phyloP scores from a whole-genome alignment of 345 rosid genomes.

The Euclidium syriacum region DNA sequence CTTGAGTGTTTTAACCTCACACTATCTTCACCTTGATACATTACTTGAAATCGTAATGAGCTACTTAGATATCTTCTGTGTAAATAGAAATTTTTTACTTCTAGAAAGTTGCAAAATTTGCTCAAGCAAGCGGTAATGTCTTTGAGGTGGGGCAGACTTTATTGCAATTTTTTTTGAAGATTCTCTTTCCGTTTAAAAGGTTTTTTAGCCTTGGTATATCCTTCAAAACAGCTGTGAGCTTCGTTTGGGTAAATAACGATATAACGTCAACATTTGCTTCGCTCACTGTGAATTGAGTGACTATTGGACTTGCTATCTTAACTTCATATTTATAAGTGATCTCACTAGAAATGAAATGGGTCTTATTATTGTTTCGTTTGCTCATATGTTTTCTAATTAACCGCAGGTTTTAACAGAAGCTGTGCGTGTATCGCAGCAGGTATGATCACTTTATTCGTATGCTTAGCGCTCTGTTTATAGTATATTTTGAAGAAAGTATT shows the following conservation, averaged over 20 bases:
- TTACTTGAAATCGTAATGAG: not conserved
- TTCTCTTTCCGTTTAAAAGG: not conserved
- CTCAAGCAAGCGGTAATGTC: not conserved
- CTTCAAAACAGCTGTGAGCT: not conserved
- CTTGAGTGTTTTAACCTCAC: not conserved
- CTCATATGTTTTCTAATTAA: conserved; percentile 24
- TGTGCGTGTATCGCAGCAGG: conserved; percentile 85
- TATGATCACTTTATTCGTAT: conserved; percentile 18
- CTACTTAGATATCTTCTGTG: not conserved
- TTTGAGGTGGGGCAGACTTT: not conserved
- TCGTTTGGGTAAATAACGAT: not conserved
- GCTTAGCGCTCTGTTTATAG: not conserved
- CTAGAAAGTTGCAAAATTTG: not conserved
- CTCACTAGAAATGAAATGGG: not conserved
- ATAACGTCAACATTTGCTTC: not conserved
- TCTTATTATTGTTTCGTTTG: not conserved
- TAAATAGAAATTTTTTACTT: not conserved
- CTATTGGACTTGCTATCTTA: conserved; percentile 5
- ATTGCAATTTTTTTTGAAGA: not conserved
- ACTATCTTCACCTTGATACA: not conserved
- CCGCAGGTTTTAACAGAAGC: conserved; percentile 90
- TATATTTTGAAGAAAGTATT: conserved; percentile 12
- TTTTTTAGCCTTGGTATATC: conserved; percentile 2
- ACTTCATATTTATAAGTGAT: not conserved
- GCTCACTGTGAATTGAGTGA: not conserved